Evolutionary conservation across 257 asterid species (phyloP).

Genomic region (Handroanthus guayacan): DNA sequence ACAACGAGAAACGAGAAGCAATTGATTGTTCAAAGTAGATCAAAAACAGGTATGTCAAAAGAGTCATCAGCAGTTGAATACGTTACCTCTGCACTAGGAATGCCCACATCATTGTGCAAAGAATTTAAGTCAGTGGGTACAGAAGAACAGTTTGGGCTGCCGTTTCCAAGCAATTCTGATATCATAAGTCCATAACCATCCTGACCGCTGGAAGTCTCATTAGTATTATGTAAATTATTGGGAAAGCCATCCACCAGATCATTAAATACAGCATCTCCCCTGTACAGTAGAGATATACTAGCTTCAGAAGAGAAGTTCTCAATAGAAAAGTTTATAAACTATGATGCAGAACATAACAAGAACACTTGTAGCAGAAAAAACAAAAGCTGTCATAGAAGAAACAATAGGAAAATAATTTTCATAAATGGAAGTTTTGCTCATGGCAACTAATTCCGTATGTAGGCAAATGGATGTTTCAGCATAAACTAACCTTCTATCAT

Average conservation of each 20-base stretch:
- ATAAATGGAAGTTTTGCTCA: background rate
- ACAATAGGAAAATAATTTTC: background rate
- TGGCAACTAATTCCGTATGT: background rate
- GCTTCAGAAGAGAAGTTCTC: background rate
- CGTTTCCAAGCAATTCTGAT: conserved; percentile 81
- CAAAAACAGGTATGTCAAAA: conserved; percentile 8
- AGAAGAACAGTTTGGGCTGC: conserved; percentile 71
- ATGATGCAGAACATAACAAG: background rate
- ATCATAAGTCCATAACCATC: conserved; percentile 93
- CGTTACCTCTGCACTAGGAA: conserved; percentile 80
- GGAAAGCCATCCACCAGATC: conserved; percentile 79
- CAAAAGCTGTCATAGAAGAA: background rate
- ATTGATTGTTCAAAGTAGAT: conserved; percentile 6
- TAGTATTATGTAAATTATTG: conserved; percentile 58
- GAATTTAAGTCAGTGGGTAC: conserved; percentile 67
- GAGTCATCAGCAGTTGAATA: conserved; percentile 30
- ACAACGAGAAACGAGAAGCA: conserved; percentile 3
- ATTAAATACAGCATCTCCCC: conserved; percentile 69
- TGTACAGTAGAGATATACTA: conserved; percentile 34
- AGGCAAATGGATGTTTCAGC: background rate
- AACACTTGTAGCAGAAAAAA: conserved; percentile 8
- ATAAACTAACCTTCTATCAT: conserved; percentile 68
- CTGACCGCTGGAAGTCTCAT: conserved; percentile 61
- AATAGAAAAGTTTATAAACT: conserved; percentile 31
- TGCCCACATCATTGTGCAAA: conserved; percentile 75